Conservation (phyloP, 805 yeast species). For the Candida qinlingensis region DNA sequence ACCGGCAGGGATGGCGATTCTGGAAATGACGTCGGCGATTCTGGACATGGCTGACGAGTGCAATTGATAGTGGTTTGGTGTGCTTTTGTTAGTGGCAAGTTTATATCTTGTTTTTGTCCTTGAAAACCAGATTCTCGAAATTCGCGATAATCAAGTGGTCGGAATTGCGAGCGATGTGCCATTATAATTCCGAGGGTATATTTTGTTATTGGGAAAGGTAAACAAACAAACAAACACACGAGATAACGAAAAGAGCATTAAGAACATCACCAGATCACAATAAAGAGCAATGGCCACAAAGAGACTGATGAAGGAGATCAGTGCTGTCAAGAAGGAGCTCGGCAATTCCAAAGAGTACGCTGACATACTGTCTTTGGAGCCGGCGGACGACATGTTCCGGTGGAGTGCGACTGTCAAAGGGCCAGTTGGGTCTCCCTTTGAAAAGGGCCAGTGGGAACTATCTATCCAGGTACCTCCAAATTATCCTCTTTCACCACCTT, state of each 20-base stretch:
- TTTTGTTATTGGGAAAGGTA: not conserved
- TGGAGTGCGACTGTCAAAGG: constrained; percentile 53
- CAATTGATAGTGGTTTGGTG: not conserved
- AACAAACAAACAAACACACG: constrained; percentile 1
- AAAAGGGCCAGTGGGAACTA: constrained; percentile 47
- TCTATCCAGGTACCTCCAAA: constrained; percentile 37
- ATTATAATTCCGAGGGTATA: not conserved
- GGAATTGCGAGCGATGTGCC: not conserved
- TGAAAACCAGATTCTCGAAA: not conserved
- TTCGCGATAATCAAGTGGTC: not conserved
- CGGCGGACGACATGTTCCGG: constrained; percentile 41
- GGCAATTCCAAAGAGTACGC: constrained; percentile 13
- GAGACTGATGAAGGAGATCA: constrained; percentile 34
- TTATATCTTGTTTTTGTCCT: too few relatives aligned
- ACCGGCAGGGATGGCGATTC: constrained; percentile 68
- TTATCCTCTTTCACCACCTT: constrained; percentile 61
- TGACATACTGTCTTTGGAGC: constrained; percentile 38
- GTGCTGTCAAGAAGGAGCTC: constrained; percentile 27
- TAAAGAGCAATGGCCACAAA: constrained; percentile 23
- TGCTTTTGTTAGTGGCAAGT: constrained; percentile 8
- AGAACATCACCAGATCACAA: not conserved
- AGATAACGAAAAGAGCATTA: not conserved
- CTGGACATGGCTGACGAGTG: constrained; percentile 30
- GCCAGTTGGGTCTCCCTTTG: constrained; percentile 47
- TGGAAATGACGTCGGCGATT: constrained; percentile 35